A percentile compares a stretch with the other conserved stretches of the same genome.
These are phyloP conservation scores for Ormosia emarginata DNA, from an alignment of 306 rosid genomes.

Conservation along the genomic window DNA sequence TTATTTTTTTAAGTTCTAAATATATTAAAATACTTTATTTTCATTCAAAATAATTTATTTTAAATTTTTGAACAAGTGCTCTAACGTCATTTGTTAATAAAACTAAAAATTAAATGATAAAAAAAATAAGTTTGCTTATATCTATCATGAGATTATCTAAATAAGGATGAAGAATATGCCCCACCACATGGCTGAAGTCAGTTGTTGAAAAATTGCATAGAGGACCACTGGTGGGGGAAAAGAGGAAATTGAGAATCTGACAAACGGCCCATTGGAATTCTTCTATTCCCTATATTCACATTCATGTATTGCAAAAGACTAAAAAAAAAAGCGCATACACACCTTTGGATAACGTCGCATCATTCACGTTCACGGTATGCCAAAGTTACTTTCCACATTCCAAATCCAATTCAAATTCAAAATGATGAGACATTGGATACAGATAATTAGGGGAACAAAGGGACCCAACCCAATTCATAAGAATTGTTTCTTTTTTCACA, in stretches of 20 bases:
- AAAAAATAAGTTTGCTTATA: no score
- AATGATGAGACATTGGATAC: background rate
- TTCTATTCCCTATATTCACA: background rate
- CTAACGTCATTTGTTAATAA: no score
- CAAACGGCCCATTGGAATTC: background rate
- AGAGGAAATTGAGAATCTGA: background rate
- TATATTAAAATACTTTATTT: no score
- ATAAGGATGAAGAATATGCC: background rate
- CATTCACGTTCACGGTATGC: background rate
- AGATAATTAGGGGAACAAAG: background rate
- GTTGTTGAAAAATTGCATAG: background rate
- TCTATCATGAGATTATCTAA: no score
- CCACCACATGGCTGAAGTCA: background rate
- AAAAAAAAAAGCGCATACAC: background rate
- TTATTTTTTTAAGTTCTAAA: no score
- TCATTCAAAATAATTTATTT: no score
- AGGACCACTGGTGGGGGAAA: background rate
- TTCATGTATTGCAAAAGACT: background rate
- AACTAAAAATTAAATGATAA: no score
- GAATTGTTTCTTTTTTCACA: slow-evolving; percentile 4
- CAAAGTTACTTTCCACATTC: background rate
- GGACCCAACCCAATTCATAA: slow-evolving; percentile 22
- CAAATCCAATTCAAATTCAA: slow-evolving; percentile 11
- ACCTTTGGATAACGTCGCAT: background rate
- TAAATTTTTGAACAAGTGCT: no score